phyloP scores from a whole-genome alignment of 805 yeast genomes.

The Yamadazyma tumulicola region DNA sequence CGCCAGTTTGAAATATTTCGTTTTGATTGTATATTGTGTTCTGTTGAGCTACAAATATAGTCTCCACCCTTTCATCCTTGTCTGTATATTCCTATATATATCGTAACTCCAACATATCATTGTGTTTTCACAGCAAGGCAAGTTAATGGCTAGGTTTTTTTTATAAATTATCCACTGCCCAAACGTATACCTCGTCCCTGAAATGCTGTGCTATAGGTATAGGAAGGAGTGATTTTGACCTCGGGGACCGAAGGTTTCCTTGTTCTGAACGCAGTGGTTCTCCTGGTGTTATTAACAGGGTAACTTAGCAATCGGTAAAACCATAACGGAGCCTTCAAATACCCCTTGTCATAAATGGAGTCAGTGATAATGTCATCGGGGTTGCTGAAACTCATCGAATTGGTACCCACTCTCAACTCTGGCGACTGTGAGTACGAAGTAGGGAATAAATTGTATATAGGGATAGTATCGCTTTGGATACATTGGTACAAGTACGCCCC shows the following conservation, averaged over 20 bases:
- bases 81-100: too few relatives aligned
- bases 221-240: slow-evolving; percentile 2
- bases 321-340: slow-evolving; percentile 53
- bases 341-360: slow-evolving; percentile 49
- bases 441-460: slow-evolving; percentile 37
- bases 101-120: too few relatives aligned
- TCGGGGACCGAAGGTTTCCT: slow-evolving; percentile 1
- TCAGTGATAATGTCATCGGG: slow-evolving; percentile 26
- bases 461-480: slow-evolving; percentile 52
- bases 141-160: too few relatives aligned
- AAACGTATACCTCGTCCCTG: slow-evolving; percentile 36
- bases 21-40: too few relatives aligned
- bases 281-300: slow-evolving; percentile 21
- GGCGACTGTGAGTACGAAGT: slow-evolving; percentile 19
- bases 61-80: too few relatives aligned
- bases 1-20: too few relatives aligned
- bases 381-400: slow-evolving; percentile 2
- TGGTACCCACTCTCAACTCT: slow-evolving; percentile 33
- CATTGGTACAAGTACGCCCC: slow-evolving; percentile 63
- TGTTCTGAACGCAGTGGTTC: slow-evolving; percentile 29
- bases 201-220: slow-evolving; percentile 16
- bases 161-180: too few relatives aligned
- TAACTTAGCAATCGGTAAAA: slow-evolving; percentile 29
- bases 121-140: too few relatives aligned
- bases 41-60: too few relatives aligned